A percentile compares a stretch with the other conserved stretches of the same genome.
These are phyloP conservation scores for Globisporangium middletonii DNA, from an alignment of 352 stramenopile genomes.

Conservation along the genomic window DNA sequence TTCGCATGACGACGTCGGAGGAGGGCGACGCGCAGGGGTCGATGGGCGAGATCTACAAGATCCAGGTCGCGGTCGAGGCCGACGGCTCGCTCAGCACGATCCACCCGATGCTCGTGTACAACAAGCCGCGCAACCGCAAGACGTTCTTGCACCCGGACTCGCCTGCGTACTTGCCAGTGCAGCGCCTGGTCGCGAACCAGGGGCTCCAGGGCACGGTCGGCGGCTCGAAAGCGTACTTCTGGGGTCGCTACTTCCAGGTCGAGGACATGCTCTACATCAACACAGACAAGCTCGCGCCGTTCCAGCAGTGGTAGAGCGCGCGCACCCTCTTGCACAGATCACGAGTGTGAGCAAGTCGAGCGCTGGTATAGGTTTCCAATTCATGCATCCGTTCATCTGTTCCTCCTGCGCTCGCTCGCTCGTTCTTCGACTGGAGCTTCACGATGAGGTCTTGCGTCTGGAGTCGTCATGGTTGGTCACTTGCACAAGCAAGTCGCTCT, in stretches of 20 bases:
- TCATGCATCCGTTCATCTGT: no score
- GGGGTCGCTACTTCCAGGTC: slow-evolving; percentile 78
- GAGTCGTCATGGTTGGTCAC: no score
- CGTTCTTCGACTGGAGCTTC: no score
- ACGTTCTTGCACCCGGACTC: slow-evolving; percentile 84
- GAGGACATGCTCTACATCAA: slow-evolving; percentile 86
- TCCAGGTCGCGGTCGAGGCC: slow-evolving; percentile 72
- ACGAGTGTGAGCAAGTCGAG: not conserved
- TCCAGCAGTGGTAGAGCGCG: slow-evolving; percentile 62
- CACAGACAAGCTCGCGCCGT: slow-evolving; percentile 72
- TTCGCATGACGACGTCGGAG: slow-evolving; percentile 75
- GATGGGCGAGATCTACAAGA: slow-evolving; percentile 88
- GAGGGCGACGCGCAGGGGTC: slow-evolving; percentile 62
- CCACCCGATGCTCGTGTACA: slow-evolving; percentile 87
- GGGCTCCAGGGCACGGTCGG: slow-evolving; percentile 60
- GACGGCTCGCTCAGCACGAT: slow-evolving; percentile 58
- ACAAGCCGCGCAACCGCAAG: slow-evolving; percentile 82
- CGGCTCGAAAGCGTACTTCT: slow-evolving; percentile 84
- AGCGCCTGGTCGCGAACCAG: slow-evolving; percentile 45
- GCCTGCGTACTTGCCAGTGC: slow-evolving; percentile 63
- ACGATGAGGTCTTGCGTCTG: no score
- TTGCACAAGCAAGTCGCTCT: no score
- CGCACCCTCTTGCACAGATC: not conserved
- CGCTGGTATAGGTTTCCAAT: no score
- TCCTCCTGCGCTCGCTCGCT: no score